These are phyloP conservation scores for Jacaranda mimosifolia DNA, from an alignment of 257 asterid species.

Conservation along the genomic window DNA sequence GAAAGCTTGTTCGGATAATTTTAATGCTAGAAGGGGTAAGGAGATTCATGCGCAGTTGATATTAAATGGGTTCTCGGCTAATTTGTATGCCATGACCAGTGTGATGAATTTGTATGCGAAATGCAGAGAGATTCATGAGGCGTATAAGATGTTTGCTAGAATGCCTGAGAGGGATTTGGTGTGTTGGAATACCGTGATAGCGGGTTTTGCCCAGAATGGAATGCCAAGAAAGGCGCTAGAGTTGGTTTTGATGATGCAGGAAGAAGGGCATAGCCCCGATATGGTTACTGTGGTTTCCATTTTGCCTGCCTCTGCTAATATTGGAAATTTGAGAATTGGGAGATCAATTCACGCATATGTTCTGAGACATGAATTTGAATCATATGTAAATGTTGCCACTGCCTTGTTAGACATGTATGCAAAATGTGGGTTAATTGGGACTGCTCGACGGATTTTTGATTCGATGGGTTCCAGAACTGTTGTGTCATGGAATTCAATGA, in stretches of 20 bases:
- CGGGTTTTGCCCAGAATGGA: conserved; percentile 81
- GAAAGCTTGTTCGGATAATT: conserved; percentile 71
- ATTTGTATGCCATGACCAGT: conserved; percentile 69
- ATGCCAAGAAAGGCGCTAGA: conserved; percentile 65
- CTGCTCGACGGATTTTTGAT: conserved; percentile 67
- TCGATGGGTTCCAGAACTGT: conserved; percentile 67
- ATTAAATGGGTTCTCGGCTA: conserved; percentile 59
- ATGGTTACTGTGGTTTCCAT: conserved; percentile 74
- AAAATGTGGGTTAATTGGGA: conserved; percentile 67
- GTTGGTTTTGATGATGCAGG: conserved; percentile 67
- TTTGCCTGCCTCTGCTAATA: conserved; percentile 74
- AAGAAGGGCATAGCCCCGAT: conserved; percentile 63
- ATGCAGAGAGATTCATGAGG: conserved; percentile 68
- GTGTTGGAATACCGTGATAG: conserved; percentile 85
- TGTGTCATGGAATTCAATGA: conserved; percentile 91
- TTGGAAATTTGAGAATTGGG: conserved; percentile 61
- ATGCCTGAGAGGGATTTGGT: conserved; percentile 87
- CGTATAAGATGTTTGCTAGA: conserved; percentile 84
- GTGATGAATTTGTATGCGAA: conserved; percentile 75
- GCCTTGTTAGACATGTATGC: conserved; percentile 91
- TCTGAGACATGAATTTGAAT: conserved; percentile 56
- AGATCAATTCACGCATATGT: conserved; percentile 71
- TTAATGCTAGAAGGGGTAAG: conserved; percentile 64
- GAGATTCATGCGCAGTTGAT: conserved; percentile 82
- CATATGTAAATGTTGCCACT: conserved; percentile 73